Evolutionary conservation across 805 yeast genomes (phyloP), one percentile per base, ranked within the genome.

Genomic region (Zygoascus tannicola): DNA sequence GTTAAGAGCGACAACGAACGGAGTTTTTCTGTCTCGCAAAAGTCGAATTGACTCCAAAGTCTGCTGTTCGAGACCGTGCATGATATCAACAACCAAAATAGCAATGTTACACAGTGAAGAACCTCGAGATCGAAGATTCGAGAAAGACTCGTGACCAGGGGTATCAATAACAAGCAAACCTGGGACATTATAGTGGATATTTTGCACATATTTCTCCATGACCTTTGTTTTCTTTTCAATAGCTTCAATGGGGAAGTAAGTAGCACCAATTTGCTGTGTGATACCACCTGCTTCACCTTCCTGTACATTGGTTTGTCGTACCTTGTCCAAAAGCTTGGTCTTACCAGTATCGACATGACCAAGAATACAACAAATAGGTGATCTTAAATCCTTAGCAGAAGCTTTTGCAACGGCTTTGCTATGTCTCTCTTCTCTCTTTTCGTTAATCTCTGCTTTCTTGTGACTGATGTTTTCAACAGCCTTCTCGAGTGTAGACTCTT

Each of bases 201-300:
- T 80, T 60, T 84, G 83, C 64, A 85, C 95, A 62, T 79, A 83
- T 51, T 78, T 72, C 45, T 84, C 77, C 97, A 92, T 90, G 41
- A 83, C 94, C 38, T 78, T 82, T 22, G 97, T 92, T 70, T 92
- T 92, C 60, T 79, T 79, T 65, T 81, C 80, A 58, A 92, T 85
- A 35, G 97, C 87, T 23, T 83, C 94, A 54, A 92, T 87, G 49
- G 98, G 98, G 85, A 92, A 92, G 65, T 92, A 92, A 19, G 99
- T 92, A 45, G 99, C 99, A 78, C 99, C 99, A 62, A 92, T 92
- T 70, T 92, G 99, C 75, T 92, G 99, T 52, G 99, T 92, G 65
- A 92, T 92, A 73, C 99, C 99, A 73, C 99, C 99, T 44, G 99
- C 99, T 71, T 92, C 99, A 62, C 98, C 99, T 65, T 97, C 99